A percentile compares a stretch with the other conserved stretches of the same genome.
Conservation (phyloP, 2,329 filamentous ascomycete species). For the Cladophialophora psammophila region DNA sequence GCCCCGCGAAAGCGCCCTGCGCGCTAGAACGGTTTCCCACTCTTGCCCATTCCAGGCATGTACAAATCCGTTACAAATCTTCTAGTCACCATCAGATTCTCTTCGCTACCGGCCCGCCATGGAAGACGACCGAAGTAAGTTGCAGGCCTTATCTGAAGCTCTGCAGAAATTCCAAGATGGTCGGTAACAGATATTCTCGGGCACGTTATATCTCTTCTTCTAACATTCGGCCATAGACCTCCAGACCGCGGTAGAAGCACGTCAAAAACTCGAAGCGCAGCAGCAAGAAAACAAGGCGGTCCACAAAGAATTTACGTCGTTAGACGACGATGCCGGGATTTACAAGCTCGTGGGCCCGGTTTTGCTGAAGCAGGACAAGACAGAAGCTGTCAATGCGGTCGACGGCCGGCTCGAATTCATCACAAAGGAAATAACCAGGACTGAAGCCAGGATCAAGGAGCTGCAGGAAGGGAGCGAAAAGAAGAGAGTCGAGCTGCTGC, state of each 20-base stretch:
- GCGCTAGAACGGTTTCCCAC: slow-evolving; percentile 23
- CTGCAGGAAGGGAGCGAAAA: slow-evolving; percentile 70
- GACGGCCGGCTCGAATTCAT: slow-evolving; percentile 93
- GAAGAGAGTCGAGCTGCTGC: slow-evolving; percentile 67
- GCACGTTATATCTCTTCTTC: neutral
- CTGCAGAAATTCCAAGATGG: slow-evolving; percentile 87
- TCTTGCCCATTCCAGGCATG: slow-evolving; percentile 19
- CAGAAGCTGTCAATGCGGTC: slow-evolving; percentile 88
- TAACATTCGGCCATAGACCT: slow-evolving; percentile 68
- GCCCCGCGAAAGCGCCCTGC: slow-evolving; percentile 30
- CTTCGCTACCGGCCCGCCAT: slow-evolving; percentile 19
- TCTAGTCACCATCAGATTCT: slow-evolving; percentile 5
- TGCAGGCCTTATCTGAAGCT: slow-evolving; percentile 85
- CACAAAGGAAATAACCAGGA: slow-evolving; percentile 80
- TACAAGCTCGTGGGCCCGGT: slow-evolving; percentile 96
- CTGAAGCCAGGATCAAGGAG: slow-evolving; percentile 70
- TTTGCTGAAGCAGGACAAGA: slow-evolving; percentile 90
- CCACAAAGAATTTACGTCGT: slow-evolving; percentile 76
- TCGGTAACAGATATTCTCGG: slow-evolving; percentile 46
- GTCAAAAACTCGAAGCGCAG: slow-evolving; percentile 91
- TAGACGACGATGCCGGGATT: slow-evolving; percentile 84
- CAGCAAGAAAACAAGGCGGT: slow-evolving; percentile 91
- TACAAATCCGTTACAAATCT: slow-evolving; percentile 31
- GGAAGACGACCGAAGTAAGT: slow-evolving; percentile 70
- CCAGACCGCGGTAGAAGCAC: slow-evolving; percentile 74